Evolutionary conservation across 495 filamentous ascomycete species (phyloP).

Genomic region (Trichoderma virens): DNA sequence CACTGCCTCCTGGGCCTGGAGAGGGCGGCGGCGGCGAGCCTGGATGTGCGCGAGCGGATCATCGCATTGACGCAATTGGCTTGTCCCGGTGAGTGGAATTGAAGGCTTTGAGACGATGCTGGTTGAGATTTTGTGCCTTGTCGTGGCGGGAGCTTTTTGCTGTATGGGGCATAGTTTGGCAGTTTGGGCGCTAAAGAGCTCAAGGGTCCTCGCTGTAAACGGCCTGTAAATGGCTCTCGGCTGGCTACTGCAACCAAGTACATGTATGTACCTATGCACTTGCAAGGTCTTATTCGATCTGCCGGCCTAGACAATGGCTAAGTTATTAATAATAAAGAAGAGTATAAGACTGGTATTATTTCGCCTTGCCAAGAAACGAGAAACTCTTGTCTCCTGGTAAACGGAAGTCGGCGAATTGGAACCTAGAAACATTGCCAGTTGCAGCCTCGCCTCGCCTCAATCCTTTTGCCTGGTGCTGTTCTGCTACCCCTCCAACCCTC

Average conservation of each 20-base stretch:
- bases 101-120: not conserved
- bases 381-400: too few relatives aligned
- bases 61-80: not conserved
- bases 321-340: too few relatives aligned
- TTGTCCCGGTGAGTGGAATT: not conserved
- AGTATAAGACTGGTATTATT: too few relatives aligned
- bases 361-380: too few relatives aligned
- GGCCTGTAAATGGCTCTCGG: not conserved
- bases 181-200: not conserved
- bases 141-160: not conserved
- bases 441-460: not conserved
- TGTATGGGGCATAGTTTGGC: not conserved
- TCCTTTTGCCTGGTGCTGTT: too few relatives aligned
- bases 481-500: not conserved
- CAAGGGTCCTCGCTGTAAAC: not conserved
- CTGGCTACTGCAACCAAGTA: too few relatives aligned
- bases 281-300: too few relatives aligned
- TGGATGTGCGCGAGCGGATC: conserved; percentile 1
- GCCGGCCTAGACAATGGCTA: too few relatives aligned
- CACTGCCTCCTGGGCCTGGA: not conserved
- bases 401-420: too few relatives aligned
- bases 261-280: too few relatives aligned
- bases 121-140: not conserved
- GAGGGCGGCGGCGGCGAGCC: conserved; percentile 1
- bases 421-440: too few relatives aligned